Conservation (phyloP, 2,329 filamentous ascomycete genomes). For the Zymoseptoria crescenta region DNA sequence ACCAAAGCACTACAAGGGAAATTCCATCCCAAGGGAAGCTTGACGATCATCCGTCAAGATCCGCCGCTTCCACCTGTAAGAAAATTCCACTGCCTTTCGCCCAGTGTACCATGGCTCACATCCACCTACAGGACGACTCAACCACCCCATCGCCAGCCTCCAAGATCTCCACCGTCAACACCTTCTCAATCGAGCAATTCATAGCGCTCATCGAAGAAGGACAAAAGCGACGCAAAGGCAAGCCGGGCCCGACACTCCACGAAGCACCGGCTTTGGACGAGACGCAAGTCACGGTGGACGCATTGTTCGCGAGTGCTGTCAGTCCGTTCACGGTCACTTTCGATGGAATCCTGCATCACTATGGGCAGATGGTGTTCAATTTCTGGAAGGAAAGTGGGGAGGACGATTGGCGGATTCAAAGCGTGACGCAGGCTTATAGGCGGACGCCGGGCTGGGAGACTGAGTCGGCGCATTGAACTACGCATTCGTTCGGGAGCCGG, state of each 20-base stretch:
- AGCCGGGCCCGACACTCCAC: constrained; percentile 6
- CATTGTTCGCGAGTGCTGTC: constrained; percentile 12
- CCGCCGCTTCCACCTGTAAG: constrained; percentile 6
- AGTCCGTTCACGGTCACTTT: constrained; percentile 16
- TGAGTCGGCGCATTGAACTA: background rate
- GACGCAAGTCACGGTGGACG: constrained; percentile 13
- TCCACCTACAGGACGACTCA: background rate
- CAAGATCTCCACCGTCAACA: background rate
- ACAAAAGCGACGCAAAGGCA: constrained; percentile 8
- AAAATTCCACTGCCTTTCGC: background rate
- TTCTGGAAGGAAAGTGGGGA: constrained; percentile 6
- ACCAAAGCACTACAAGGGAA: constrained; percentile 55
- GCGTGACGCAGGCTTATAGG: constrained; percentile 17
- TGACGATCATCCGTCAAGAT: constrained; percentile 16
- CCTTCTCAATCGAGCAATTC: constrained; percentile 11
- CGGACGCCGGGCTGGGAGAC: constrained; percentile 15
- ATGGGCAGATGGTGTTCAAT: constrained; percentile 14
- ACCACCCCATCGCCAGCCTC: background rate
- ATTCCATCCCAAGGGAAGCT: constrained; percentile 73
- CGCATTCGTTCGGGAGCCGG: background rate
- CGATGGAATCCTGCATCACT: constrained; percentile 18
- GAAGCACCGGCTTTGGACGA: constrained; percentile 11
- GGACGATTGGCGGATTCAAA: constrained; percentile 13
- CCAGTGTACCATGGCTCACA: background rate
- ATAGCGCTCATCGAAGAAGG: constrained; percentile 12